phyloP scores from a whole-genome alignment of 768 basidiomycete genomes.

The Lactarius indigo region DNA sequence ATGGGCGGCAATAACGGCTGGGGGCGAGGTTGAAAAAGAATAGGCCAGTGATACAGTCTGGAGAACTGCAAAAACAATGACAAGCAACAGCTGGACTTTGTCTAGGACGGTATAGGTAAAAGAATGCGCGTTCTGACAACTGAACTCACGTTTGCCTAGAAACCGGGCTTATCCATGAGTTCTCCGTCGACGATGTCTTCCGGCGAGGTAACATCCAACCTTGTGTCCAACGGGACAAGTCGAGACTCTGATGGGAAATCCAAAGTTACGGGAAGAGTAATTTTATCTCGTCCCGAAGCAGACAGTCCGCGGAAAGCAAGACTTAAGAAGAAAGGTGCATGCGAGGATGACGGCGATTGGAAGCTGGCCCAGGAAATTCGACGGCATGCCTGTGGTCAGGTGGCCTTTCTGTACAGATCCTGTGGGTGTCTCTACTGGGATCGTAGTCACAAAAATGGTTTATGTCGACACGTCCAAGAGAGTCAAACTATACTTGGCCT shows the following conservation, averaged over 20 bases:
- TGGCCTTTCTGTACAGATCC: not conserved
- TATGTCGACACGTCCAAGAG: not conserved
- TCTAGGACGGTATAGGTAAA: slow-evolving; percentile 1
- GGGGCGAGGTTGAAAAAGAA: slow-evolving; percentile 36
- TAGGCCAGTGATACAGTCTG: slow-evolving; percentile 56
- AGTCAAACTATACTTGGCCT: no score
- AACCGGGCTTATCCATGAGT: slow-evolving; percentile 55
- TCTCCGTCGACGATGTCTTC: slow-evolving; percentile 68
- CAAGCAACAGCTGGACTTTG: slow-evolving; percentile 28
- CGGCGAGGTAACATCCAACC: slow-evolving; percentile 60
- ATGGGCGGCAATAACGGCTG: slow-evolving; percentile 36
- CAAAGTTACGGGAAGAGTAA: slow-evolving; percentile 43
- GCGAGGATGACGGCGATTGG: slow-evolving; percentile 49
- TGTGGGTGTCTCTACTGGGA: not conserved
- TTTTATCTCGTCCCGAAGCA: slow-evolving; percentile 45
- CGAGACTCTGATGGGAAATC: slow-evolving; percentile 28
- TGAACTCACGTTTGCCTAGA: slow-evolving; percentile 53
- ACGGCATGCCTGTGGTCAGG: slow-evolving; percentile 43
- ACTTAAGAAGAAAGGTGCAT: slow-evolving; percentile 46
- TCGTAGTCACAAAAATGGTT: not conserved
- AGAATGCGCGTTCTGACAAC: not conserved
- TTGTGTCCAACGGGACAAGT: slow-evolving; percentile 62
- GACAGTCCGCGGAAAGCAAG: slow-evolving; percentile 41
- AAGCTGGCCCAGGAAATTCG: slow-evolving; percentile 43
- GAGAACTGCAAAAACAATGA: slow-evolving; percentile 45